Conservation (phyloP, 1,284 basidiomycete genomes). For the Phellopilus nigrolimitatus region DNA sequence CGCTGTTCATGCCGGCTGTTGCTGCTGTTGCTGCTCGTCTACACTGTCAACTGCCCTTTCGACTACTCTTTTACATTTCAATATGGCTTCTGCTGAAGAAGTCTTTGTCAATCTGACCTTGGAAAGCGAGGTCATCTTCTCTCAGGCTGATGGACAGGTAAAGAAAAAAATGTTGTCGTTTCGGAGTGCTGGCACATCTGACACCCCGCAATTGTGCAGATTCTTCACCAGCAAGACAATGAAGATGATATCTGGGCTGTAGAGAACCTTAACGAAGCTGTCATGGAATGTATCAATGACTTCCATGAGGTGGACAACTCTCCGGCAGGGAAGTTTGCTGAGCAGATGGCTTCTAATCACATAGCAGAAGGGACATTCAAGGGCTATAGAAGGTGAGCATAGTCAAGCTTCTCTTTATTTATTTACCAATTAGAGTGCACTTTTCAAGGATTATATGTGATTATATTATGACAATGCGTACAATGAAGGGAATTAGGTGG, state of each 20-base stretch:
- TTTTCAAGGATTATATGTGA: constrained; percentile 14
- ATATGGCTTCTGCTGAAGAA: no score
- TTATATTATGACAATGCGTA: constrained; percentile 10
- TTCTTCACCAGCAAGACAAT: no score
- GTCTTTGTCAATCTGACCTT: no score
- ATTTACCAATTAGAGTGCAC: neutral
- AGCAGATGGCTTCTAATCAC: neutral
- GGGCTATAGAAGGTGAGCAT: constrained; percentile 12
- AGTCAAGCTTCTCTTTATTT: neutral
- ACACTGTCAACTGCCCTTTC: no score
- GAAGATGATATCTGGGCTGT: neutral
- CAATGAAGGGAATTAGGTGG: constrained; percentile 7
- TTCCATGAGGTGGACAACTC: constrained; percentile 2
- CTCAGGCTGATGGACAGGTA: no score
- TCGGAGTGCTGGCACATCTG: no score
- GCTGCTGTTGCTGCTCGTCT: no score
- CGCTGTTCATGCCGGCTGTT: no score
- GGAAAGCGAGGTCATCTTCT: no score
- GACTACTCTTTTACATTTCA: no score
- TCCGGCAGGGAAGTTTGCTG: neutral
- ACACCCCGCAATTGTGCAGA: no score
- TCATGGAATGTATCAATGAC: neutral
- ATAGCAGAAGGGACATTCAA: constrained; percentile 7
- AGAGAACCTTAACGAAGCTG: neutral
- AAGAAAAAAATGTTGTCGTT: no score